Base-by-base conservation (phyloP, 768 basidiomycete genomes). In the Boletus vermiculosoides region DNA sequence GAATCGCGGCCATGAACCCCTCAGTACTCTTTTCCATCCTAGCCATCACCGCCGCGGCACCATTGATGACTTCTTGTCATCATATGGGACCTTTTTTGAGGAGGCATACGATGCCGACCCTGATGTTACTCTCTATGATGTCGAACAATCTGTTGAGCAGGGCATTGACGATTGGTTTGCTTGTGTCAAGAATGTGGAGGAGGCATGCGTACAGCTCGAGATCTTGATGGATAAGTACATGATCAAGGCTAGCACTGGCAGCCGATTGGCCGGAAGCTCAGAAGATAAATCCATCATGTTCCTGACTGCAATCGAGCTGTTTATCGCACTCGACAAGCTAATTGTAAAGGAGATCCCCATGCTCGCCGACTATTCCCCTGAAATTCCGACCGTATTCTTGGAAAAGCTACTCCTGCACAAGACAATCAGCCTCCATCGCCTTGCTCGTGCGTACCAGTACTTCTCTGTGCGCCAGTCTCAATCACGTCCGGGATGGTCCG, bases 251-350 rank as follows among this genome's bases (percentile, higher is more conserved):
- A 37, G 36, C 16, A 37, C 15, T 6, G 18, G 16, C 36, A 37
- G 5, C 36, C 36, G 36, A 37, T 16, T 37, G 15, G 6, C 15
- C 36, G 36, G 36, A n/a, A 39, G 10, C 10, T 70, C 75, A 16
- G 77, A 80, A 53, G 57, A 69, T 37, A 33, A 59, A 2, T 79
- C 79, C 0, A 55, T 75, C 5, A 75, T 79, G 70, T 52, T 81
- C 25, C 62, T 83, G 45, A 68, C 67, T 0, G n/a, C 37, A 7
- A 31, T 68, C 0, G 76, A 79, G 31, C 68, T 75, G 9, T 76
- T 66, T 69, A 53, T 72, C 1, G 74, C 63, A 0, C 54, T 76
- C 2, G 76, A 76, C 52, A 66, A 57, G 37, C 33, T 70, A 4
- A 62, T 55, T 1, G 40, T 67, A 20, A 50, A 44, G 10, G 40